Evolutionary conservation across 2,329 filamentous ascomycete genomes (phyloP), one percentile per base, ranked within the genome.

Genomic region (Emergomyces africanus): DNA sequence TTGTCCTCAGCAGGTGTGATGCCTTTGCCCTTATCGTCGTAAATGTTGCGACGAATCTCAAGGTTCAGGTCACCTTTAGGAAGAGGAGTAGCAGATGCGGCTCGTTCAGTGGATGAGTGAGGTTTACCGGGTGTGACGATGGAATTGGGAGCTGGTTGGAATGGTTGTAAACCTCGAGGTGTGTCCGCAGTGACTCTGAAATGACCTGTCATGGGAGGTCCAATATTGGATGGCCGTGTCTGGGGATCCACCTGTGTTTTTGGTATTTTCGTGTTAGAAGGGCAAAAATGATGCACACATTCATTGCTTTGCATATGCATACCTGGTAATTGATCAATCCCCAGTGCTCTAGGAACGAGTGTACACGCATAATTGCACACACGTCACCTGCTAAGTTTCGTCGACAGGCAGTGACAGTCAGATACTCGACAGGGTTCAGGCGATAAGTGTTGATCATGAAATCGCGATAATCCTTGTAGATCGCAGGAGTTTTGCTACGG

Each of bases 381-480:
- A 99, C 94, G 74, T 99, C 94, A 64, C 94, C 94, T 25, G 94
- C 94, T 69, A 99, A 76, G 72, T 99, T 99, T 65, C 94, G 84
- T 64, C 94, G 83, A 72, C 94, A 99, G 56, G 94, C 94, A 12
- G 94, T 99, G 58, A 99, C 92, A 5, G 94, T 99, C 59, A 99
- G 81, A 70, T 99, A 99, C 73, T 99, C 94, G 58, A 90, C 83
- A 5, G 94, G 94, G 71, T 97, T 99, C 59, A 99, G 78, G 42
- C 94, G 87, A 75, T 99, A 99, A 15, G 94, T 97, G 77, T 99
- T 99, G 77, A 99, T 90, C 94, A 99, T 99, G 71, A 99, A 99
- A 71, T 99, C 94, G 66, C 94, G 87, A 75, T 99, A 99, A 71
- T 99, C 94, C 75, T 97, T 97, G 79, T 99, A 99, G 25, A 97